phyloP scores from a whole-genome alignment of 495 filamentous ascomycete species.

The Hypoxylon cercidicola region DNA sequence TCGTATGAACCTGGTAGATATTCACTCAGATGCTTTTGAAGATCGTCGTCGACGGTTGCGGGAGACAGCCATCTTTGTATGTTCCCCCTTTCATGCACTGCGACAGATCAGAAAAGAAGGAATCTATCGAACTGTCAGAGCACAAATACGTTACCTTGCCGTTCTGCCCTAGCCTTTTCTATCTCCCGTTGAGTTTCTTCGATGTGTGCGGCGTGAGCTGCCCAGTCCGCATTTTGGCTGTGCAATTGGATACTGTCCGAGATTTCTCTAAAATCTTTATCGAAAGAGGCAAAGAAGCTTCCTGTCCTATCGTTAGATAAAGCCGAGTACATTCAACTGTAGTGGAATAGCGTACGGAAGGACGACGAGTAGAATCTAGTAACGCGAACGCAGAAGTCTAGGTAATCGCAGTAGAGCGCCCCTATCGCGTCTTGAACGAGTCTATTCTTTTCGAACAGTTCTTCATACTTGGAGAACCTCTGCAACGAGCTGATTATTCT shows the following conservation, averaged over 20 bases:
- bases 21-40: constrained; percentile 35
- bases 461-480: constrained; percentile 43
- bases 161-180: constrained; percentile 25
- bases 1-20: constrained; percentile 42
- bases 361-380: constrained; percentile 42
- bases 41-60: constrained; percentile 42
- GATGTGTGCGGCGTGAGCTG: constrained; percentile 28
- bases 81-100: constrained; percentile 33
- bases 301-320: constrained; percentile 8
- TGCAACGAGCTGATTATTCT: constrained; percentile 42
- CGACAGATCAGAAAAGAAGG: constrained; percentile 16
- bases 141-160: constrained; percentile 17
- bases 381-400: constrained; percentile 43
- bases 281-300: constrained; percentile 35
- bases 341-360: constrained; percentile 13
- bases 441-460: constrained; percentile 33
- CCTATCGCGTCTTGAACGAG: constrained; percentile 43
- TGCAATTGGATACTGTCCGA: constrained; percentile 30
- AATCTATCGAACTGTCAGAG: neutral
- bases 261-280: constrained; percentile 34
- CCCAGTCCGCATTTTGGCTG: constrained; percentile 36
- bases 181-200: constrained; percentile 32
- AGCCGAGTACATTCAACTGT: neutral
- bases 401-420: constrained; percentile 41
- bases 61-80: constrained; percentile 45